A percentile compares a stretch with the other conserved stretches of the same genome.
Conservation (phyloP, 768 basidiomycete genomes). For the Imleria badia region DNA sequence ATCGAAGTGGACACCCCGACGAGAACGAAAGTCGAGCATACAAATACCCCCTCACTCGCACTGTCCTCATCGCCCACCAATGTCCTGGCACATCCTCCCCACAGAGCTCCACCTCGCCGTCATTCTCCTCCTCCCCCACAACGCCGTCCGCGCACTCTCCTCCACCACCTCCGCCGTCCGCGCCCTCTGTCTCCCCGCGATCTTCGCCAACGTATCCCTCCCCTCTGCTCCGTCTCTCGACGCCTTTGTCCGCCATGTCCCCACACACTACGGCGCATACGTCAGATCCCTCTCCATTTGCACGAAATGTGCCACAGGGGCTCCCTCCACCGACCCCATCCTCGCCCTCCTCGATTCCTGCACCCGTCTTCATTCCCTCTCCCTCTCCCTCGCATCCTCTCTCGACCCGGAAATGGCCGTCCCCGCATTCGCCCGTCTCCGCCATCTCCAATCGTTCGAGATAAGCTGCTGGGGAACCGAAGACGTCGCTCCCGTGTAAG, state of each 20-base stretch:
- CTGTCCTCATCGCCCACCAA: neutral
- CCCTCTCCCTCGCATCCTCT: constrained; percentile 28
- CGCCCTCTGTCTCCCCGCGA: constrained; percentile 52
- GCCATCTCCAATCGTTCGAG: constrained; percentile 15
- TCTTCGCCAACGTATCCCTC: constrained; percentile 60
- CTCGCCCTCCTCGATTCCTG: constrained; percentile 50
- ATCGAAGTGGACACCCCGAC: constrained; percentile 17
- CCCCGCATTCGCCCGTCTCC: constrained; percentile 24
- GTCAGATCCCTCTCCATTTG: constrained; percentile 48
- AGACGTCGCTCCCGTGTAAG: constrained; percentile 38
- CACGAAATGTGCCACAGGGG: constrained; percentile 34
- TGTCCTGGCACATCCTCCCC: constrained; percentile 58
- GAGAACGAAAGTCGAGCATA: constrained; percentile 10
- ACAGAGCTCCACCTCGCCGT: constrained; percentile 64
- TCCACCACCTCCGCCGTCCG: constrained; percentile 51
- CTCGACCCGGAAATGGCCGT: constrained; percentile 18
- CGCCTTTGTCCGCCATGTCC: constrained; percentile 57
- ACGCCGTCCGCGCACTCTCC: constrained; percentile 49
- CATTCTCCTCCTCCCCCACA: constrained; percentile 45
- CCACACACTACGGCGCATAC: constrained; percentile 51
- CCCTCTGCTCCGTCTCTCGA: constrained; percentile 44
- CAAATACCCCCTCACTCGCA: neutral
- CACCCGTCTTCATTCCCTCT: constrained; percentile 39
- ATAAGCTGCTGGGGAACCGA: constrained; percentile 33
- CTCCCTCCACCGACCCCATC: constrained; percentile 46